Percentiles rank a stretch among this genome's conserved stretches.
These are phyloP conservation scores for Tanacetum coccineum DNA, from an alignment of 129 eudicot species.

Conservation along the genomic window DNA sequence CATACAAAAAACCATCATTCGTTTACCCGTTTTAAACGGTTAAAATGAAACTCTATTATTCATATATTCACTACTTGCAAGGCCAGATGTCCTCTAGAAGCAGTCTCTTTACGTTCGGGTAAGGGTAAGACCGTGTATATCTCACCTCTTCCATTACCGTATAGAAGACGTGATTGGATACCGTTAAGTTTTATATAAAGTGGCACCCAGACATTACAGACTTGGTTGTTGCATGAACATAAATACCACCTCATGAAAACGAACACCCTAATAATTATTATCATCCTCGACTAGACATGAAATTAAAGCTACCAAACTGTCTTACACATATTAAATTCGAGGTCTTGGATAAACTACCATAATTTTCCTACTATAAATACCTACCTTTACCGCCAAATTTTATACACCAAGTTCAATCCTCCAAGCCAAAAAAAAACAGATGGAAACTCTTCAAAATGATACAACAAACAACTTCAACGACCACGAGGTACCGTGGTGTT, in stretches of 20 bases:
- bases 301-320: not conserved
- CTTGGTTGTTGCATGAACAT: not conserved
- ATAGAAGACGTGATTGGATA: too few species aligned
- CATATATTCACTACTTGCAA: too few species aligned
- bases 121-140: too few species aligned
- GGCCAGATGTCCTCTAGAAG: too few species aligned
- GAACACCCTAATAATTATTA: not conserved
- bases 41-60: too few species aligned
- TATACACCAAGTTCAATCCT: not conserved
- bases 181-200: too few species aligned
- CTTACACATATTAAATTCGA: not conserved
- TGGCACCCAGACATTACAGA: too few species aligned
- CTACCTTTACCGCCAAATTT: not conserved
- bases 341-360: not conserved
- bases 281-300: not conserved
- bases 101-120: too few species aligned
- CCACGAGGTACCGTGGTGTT: slow-evolving; percentile 69
- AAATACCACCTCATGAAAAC: not conserved
- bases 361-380: slow-evolving; percentile 1
- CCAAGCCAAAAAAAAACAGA: slow-evolving; percentile 3
- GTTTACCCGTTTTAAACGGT: slow-evolving; percentile 88
- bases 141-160: too few species aligned
- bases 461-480: not conserved
- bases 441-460: slow-evolving; percentile 32
- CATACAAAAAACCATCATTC: slow-evolving; percentile 74